These are phyloP conservation scores for Euclidium syriacum DNA, from an alignment of 345 rosid species.

Conservation along the genomic window DNA sequence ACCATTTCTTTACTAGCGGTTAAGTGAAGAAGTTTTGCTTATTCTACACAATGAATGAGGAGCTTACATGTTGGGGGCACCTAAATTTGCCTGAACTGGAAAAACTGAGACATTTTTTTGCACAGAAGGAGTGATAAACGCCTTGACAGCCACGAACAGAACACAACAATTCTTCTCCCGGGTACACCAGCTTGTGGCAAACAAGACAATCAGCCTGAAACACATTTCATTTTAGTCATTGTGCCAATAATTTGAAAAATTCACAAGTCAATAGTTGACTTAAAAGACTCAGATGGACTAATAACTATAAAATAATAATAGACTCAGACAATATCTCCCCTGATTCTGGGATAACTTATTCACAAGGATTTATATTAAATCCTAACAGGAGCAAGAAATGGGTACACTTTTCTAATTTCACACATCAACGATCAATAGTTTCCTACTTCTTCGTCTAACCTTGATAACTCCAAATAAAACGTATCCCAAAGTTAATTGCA, in stretches of 20 bases:
- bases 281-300: not conserved
- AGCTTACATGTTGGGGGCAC: slow-evolving; percentile 90
- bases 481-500: not conserved
- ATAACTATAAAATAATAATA: not conserved
- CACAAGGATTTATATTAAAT: not conserved
- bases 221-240: not conserved
- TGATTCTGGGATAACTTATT: not conserved
- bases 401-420: no score
- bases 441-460: not conserved
- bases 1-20: not conserved
- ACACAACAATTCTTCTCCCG: slow-evolving; percentile 63
- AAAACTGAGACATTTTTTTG: slow-evolving; percentile 36
- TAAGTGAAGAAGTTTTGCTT: slow-evolving; percentile 7
- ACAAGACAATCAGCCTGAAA: slow-evolving; percentile 62
- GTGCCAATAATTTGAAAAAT: not conserved
- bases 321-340: not conserved
- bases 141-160: slow-evolving; percentile 61
- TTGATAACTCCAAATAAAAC: not conserved
- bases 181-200: slow-evolving; percentile 49
- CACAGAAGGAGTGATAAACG: slow-evolving; percentile 59
- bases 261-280: not conserved
- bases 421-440: not conserved
- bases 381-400: not conserved
- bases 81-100: slow-evolving; percentile 47
- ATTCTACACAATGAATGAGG: not conserved